Evolutionary conservation across 257 asterid genomes (phyloP), one percentile per base, ranked within the genome.

Genomic region (Orobanche coerulescens): DNA sequence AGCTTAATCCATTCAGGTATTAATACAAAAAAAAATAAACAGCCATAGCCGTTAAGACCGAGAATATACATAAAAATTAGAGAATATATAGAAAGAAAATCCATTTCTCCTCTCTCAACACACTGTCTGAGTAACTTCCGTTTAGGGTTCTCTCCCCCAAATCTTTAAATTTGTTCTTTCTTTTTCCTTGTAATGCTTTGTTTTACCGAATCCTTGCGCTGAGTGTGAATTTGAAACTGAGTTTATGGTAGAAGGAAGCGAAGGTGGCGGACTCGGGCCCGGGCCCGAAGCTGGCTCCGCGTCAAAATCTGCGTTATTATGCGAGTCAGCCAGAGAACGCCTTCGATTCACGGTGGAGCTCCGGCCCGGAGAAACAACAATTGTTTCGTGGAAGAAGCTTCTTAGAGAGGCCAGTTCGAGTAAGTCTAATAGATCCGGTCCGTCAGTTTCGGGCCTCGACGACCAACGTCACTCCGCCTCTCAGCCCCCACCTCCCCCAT

Each of bases 341-440:
- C 70, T 75, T 53, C 76, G 97, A 78, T 90, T 90, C 61, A 65
- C 73, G 49, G 84, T 90, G 58, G 86, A 86, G 62, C 85, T 90
- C 31, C 71, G 76, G 49, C 88, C 95, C 0, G 97, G 87, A 5
- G 97, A 90, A 69, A 86, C 97, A 0, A 90, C 95, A 24, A 86
- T 90, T 12, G 95, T 90, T 5, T 90, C 97, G 11, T 90, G 97
- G 97, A 90, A 79, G 73, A 90, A 90, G 82, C 93, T 90, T 58
- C 72, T 82, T 31, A 90, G 69, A 55, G 97, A 90, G 63, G 79
- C 87, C 39, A 65, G 72, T 73, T 58, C 48, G 52, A 70, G 53
- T 28, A 72, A 65, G 50, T 58, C 76, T 20, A 78, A 55, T 11
- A 65, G 71, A 47, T 68, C 62, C 59, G 79, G 59, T 61, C 62